A percentile compares a stretch with the other conserved stretches of the same genome.
Evolutionary conservation across 1,139 yeast genomes (phyloP).

Genomic region (Scheffersomyces stambukii): DNA sequence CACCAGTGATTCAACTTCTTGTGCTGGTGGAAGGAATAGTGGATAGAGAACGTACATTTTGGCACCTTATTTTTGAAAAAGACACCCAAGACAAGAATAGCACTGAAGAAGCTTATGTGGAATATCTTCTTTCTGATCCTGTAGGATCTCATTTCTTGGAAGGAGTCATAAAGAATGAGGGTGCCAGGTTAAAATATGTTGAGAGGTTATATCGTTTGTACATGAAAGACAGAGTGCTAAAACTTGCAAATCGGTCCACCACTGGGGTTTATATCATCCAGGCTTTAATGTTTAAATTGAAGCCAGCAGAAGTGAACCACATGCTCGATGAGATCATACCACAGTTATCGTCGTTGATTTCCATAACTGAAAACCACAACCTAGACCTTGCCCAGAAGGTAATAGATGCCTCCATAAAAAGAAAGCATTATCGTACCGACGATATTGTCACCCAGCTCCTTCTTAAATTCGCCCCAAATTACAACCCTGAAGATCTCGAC

Average conservation of each 20-base stretch:
- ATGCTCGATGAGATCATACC: conserved; percentile 72
- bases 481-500: conserved; percentile 30
- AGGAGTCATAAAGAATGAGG: conserved; percentile 54
- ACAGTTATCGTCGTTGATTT: conserved; percentile 55
- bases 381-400: conserved; percentile 67
- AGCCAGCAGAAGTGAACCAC: conserved; percentile 53
- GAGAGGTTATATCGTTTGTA: conserved; percentile 68
- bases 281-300: conserved; percentile 57
- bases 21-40: conserved; percentile 80
- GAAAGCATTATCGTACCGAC: conserved; percentile 59
- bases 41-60: conserved; percentile 63
- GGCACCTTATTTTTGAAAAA: conserved; percentile 51
- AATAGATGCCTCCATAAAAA: conserved; percentile 61
- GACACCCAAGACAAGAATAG: conserved; percentile 48
- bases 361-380: conserved; percentile 49
- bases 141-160: conserved; percentile 91
- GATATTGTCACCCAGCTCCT: conserved; percentile 61
- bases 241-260: conserved; percentile 71
- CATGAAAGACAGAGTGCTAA: conserved; percentile 69
- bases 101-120: conserved; percentile 78
- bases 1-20: conserved; percentile 81
- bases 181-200: conserved; percentile 63
- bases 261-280: conserved; percentile 85
- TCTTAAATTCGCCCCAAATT: conserved; percentile 54
- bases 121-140: conserved; percentile 77